These are phyloP conservation scores for Pochonia chlamydosporia DNA, from an alignment of 2,329 filamentous ascomycete species.

Conservation along the genomic window DNA sequence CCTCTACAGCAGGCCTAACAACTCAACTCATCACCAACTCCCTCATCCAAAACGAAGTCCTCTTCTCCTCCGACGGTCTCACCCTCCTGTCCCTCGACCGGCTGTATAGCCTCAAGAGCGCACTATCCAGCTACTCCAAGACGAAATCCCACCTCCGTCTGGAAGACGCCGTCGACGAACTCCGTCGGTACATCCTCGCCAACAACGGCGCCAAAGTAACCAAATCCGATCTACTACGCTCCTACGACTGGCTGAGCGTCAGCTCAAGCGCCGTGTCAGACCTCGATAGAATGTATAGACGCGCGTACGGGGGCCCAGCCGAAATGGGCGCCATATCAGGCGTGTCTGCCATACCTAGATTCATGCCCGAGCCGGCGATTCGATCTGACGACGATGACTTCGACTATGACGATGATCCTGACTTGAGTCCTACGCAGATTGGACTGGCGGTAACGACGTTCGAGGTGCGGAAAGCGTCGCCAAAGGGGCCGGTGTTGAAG, in stretches of 20 bases:
- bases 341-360: too few relatives aligned
- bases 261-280: slow-evolving; percentile 44
- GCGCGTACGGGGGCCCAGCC: slow-evolving; percentile 47
- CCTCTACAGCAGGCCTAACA: slow-evolving; percentile 39
- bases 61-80: slow-evolving; percentile 56
- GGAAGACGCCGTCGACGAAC: slow-evolving; percentile 57
- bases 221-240: slow-evolving; percentile 45
- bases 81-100: slow-evolving; percentile 56
- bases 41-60: slow-evolving; percentile 52
- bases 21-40: slow-evolving; percentile 50
- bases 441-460: slow-evolving; percentile 19
- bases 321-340: slow-evolving; percentile 40
- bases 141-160: slow-evolving; percentile 39
- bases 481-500: slow-evolving; percentile 28
- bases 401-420: slow-evolving; percentile 16
- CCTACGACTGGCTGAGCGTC: slow-evolving; percentile 53
- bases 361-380: slow-evolving; percentile 14
- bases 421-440: slow-evolving; percentile 10
- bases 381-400: slow-evolving; percentile 9
- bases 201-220: slow-evolving; percentile 43
- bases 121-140: slow-evolving; percentile 50
- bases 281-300: slow-evolving; percentile 50
- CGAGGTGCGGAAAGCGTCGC: slow-evolving; percentile 16
- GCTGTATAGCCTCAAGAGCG: slow-evolving; percentile 58
- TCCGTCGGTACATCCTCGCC: slow-evolving; percentile 53